These are phyloP conservation scores for Panicum virgatum DNA, from an alignment of 202 grass and related monocot species.

Conservation along the genomic window DNA sequence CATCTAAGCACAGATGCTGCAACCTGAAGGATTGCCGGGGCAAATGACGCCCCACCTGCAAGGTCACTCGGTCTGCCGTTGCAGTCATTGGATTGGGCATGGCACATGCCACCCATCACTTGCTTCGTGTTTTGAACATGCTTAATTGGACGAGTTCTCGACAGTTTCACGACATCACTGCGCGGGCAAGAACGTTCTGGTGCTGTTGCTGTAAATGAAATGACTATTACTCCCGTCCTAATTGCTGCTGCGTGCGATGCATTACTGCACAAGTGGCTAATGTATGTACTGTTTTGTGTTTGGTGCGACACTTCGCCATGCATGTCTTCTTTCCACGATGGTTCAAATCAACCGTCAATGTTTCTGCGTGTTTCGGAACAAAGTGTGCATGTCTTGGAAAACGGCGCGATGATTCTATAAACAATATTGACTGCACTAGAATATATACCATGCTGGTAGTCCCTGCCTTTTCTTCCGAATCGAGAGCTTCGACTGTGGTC, in stretches of 20 bases:
- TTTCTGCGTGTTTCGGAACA: neutral
- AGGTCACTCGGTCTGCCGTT: no score
- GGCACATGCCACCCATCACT: conserved; percentile 9
- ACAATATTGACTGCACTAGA: neutral
- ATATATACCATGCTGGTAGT: neutral
- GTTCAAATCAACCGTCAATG: neutral
- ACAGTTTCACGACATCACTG: neutral
- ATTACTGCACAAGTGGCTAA: neutral
- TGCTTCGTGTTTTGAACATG: conserved; percentile 39
- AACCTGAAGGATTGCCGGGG: no score
- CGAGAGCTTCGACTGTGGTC: neutral
- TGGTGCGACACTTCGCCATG: no score
- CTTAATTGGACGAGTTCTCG: conserved; percentile 1
- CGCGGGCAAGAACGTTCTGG: neutral
- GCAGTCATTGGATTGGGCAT: neutral
- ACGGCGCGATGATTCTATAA: neutral
- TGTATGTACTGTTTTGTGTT: no score
- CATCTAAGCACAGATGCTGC: no score
- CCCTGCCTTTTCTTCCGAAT: neutral
- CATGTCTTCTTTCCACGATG: neutral
- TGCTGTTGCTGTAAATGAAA: neutral
- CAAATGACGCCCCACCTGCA: no score
- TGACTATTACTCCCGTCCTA: neutral
- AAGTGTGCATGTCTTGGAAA: neutral
- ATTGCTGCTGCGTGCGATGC: neutral